Evolutionary conservation across 768 basidiomycete species (phyloP), one percentile per base, ranked within the genome.

Genomic region (Suillus decipiens): DNA sequence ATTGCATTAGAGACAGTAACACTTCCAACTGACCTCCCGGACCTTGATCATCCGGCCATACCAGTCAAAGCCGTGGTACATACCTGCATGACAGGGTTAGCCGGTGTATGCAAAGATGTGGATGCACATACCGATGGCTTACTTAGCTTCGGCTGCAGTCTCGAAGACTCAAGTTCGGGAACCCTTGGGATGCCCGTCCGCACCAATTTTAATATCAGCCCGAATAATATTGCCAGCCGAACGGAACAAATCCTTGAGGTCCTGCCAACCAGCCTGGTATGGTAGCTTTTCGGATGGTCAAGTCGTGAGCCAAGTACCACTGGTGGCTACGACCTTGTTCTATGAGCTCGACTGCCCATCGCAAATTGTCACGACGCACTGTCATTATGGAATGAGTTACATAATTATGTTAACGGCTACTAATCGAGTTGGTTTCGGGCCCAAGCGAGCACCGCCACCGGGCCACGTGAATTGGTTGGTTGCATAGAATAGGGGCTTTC

Each of bases 41-140:
- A 99, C 96, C 80, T 99, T 96, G 12, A 99, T 86, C 9, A 89
- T 87, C 55, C 93, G 90, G 10, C 96, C 96, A 74, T 96, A 96
- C 95, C 96, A 98, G 66, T 97, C 95, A 69, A 93, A 97, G 34
- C 96, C 96, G 64, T 97, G 91, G 75, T 96, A 98, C 93, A 96
- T 97, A 70, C 79, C 96, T 97, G 67, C 22, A 15, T 5, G 31
- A 42, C 11, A 28, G 9, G 24, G 41, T 47, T 14, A 24, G 45
- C 33, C n/a, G 8, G 5, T 34, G 12, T 15, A 36, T 24, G 39
- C 48, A 50, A 58, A 37, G 15, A 48, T 24, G 50, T 7, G 22
- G 54, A 9, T 34, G 0, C 1, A 84, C 92, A 36, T 68, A 95
- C 94, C 86, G 71, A 99, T 96, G 12, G 96, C 96, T 71, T 93